Evolutionary conservation across 352 stramenopile genomes (phyloP).

Genomic region (Pelagophyceae sp.): DNA sequence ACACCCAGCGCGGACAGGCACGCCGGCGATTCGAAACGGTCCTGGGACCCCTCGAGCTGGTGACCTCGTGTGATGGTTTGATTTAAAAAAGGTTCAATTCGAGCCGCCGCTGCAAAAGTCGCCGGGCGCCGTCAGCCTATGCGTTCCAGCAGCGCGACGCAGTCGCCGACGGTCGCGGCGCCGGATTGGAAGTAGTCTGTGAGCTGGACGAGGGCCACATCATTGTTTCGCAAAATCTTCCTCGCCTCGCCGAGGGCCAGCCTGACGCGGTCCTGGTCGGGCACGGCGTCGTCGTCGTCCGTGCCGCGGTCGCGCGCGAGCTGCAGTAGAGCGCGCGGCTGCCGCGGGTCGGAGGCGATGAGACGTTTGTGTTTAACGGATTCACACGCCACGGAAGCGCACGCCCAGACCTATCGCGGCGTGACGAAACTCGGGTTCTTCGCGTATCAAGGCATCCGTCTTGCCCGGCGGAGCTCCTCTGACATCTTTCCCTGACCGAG

Average conservation of each 20-base stretch:
- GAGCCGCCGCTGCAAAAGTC: too few species aligned
- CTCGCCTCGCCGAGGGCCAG: conserved; percentile 38
- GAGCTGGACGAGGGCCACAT: conserved; percentile 28
- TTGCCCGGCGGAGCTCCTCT: conserved; percentile 20
- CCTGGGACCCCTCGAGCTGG: too few species aligned
- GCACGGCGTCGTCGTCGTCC: conserved; percentile 18
- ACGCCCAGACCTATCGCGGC: conserved; percentile 37
- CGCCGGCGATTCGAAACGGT: too few species aligned
- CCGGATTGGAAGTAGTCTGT: conserved; percentile 32
- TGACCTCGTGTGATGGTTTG: too few species aligned
- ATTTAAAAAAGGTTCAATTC: too few species aligned
- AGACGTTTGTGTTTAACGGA: conserved; percentile 32
- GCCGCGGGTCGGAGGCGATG: conserved; percentile 36
- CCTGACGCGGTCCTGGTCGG: conserved; percentile 27
- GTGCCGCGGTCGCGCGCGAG: conserved; percentile 26
- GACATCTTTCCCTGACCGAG: too few species aligned
- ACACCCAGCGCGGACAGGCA: too few species aligned
- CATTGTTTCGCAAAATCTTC: conserved; percentile 28
- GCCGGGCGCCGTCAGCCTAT: too few species aligned
- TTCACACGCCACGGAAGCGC: conserved; percentile 34
- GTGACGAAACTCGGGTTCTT: conserved; percentile 26
- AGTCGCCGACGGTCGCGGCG: conserved; percentile 38
- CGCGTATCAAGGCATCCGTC: background rate
- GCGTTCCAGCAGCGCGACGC: conserved; percentile 36
- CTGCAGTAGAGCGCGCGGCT: conserved; percentile 33